Conservation (phyloP, 495 filamentous ascomycete genomes). For the Penicillium arizonense region DNA sequence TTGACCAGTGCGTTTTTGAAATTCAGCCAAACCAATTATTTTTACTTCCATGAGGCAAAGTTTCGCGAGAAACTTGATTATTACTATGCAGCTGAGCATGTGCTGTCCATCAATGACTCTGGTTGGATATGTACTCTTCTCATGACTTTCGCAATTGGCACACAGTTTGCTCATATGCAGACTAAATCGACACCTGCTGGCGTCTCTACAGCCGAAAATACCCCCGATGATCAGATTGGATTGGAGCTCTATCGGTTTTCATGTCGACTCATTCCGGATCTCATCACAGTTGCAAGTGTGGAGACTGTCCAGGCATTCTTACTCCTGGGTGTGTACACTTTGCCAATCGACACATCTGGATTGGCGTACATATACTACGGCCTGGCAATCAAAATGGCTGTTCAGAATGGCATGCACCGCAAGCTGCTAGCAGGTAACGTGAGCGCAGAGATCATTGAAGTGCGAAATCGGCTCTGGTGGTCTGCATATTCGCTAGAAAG, state of each 20-base stretch:
- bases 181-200: not conserved
- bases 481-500: constrained; percentile 9
- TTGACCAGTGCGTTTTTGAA: constrained; percentile 11
- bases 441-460: not conserved
- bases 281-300: constrained; percentile 13
- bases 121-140: constrained; percentile 22
- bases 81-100: constrained; percentile 5
- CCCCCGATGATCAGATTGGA: not conserved
- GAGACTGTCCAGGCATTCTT: constrained; percentile 17
- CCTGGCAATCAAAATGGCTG: constrained; percentile 14
- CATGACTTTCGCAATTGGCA: constrained; percentile 21
- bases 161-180: constrained; percentile 21
- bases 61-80: constrained; percentile 13
- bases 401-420: constrained; percentile 18
- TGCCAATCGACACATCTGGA: constrained; percentile 13
- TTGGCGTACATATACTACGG: constrained; percentile 16
- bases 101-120: constrained; percentile 11
- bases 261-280: constrained; percentile 15
- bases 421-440: not conserved
- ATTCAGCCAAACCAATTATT: constrained; percentile 15
- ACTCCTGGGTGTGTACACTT: constrained; percentile 12
- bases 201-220: not conserved
- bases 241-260: constrained; percentile 16
- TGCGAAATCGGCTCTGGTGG: constrained; percentile 15
- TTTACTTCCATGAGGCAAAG: constrained; percentile 13